Conservation (phyloP, 768 basidiomycete genomes). For the Coprinellus aureogranulatus region DNA sequence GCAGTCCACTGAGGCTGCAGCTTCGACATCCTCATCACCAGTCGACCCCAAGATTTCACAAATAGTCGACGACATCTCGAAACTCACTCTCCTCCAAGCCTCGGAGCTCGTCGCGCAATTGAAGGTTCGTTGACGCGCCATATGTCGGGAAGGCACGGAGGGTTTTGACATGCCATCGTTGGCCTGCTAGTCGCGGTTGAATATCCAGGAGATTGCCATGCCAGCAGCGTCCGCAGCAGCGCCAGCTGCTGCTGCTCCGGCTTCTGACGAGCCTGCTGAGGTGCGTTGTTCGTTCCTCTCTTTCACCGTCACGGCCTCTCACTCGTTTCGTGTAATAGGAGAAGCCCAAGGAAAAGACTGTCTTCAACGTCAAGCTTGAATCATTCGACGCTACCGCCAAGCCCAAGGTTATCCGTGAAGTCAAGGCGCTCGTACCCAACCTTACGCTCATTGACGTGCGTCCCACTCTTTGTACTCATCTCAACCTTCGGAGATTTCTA, state of each 20-base stretch:
- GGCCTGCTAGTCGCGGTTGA: constrained; percentile 73
- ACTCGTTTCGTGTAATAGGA: constrained; percentile 48
- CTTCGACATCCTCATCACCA: constrained; percentile 39
- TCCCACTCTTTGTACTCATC: constrained; percentile 13
- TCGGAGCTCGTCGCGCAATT: constrained; percentile 89
- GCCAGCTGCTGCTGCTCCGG: constrained; percentile 53
- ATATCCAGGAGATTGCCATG: constrained; percentile 97
- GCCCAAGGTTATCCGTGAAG: constrained; percentile 96
- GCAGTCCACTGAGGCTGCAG: constrained; percentile 54
- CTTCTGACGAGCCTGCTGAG: constrained; percentile 62
- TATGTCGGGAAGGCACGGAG: neutral
- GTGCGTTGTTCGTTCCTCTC: constrained; percentile 44
- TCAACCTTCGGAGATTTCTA: constrained; percentile 5
- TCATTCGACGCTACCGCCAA: constrained; percentile 90
- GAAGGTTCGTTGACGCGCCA: constrained; percentile 62
- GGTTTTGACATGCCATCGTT: constrained; percentile 2
- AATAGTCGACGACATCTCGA: constrained; percentile 92
- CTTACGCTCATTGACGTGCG: constrained; percentile 95
- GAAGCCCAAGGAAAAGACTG: constrained; percentile 98
- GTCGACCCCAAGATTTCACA: constrained; percentile 69
- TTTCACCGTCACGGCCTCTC: neutral
- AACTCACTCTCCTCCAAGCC: constrained; percentile 86
- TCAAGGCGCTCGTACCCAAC: constrained; percentile 93
- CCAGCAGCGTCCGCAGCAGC: constrained; percentile 70
- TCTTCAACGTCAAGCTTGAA: constrained; percentile 93